Conservation (phyloP, 1,284 basidiomycete species). For the Ceratobasidium sp. region DNA sequence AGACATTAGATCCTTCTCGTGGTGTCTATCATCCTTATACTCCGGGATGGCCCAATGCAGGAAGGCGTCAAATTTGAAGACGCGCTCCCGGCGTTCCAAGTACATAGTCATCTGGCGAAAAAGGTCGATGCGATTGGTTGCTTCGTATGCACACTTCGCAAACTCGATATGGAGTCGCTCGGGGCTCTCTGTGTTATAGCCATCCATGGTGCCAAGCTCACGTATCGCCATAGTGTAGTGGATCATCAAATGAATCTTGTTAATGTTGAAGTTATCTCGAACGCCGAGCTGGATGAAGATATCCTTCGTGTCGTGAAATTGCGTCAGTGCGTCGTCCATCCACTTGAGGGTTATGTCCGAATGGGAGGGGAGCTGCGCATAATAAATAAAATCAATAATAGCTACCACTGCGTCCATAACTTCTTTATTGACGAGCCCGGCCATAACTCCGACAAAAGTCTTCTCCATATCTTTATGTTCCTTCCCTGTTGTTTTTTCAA, state of each 20-base stretch:
- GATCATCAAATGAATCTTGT: slow-evolving; percentile 39
- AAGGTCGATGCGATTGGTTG: slow-evolving; percentile 31
- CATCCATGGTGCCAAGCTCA: slow-evolving; percentile 29
- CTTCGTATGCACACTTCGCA: slow-evolving; percentile 39
- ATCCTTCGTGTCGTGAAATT: slow-evolving; percentile 52
- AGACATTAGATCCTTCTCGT: background rate
- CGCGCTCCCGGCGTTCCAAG: slow-evolving; percentile 18
- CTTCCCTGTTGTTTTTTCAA: slow-evolving; percentile 51
- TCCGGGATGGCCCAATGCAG: slow-evolving; percentile 2
- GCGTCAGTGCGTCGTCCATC: slow-evolving; percentile 47
- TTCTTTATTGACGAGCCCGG: slow-evolving; percentile 30
- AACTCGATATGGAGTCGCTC: slow-evolving; percentile 42
- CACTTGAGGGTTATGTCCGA: slow-evolving; percentile 46
- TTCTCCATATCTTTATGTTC: slow-evolving; percentile 54
- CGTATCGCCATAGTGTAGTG: slow-evolving; percentile 38
- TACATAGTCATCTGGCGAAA: slow-evolving; percentile 35
- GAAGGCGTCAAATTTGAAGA: slow-evolving; percentile 6
- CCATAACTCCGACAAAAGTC: slow-evolving; percentile 52
- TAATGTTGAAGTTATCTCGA: slow-evolving; percentile 30
- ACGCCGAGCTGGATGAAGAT: slow-evolving; percentile 51
- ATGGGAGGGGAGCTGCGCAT: slow-evolving; percentile 47
- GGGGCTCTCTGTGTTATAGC: slow-evolving; percentile 39
- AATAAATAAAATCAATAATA: slow-evolving; percentile 50
- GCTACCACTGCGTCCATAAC: slow-evolving; percentile 30
- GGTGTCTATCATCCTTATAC: background rate